Evolutionary conservation across 2,329 filamentous ascomycete genomes (phyloP), one percentile per base, ranked within the genome.

Genomic region (Colletotrichum simmondsii): DNA sequence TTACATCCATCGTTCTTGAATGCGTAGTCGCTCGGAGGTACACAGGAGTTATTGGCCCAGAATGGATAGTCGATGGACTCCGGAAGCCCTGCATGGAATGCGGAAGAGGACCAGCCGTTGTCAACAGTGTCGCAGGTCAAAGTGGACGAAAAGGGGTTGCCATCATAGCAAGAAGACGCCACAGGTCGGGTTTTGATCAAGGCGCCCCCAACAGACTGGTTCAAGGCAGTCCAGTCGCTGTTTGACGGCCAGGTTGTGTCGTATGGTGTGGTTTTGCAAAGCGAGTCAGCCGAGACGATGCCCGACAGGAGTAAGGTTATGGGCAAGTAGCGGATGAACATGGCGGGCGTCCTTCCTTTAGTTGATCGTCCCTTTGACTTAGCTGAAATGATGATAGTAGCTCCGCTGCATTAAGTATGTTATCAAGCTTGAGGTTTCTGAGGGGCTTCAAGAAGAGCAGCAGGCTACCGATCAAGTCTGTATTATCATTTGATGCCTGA

Each of bases 1-100:
- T 75, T 78, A 42, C 82, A 89, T 57, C 49, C 49, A 19, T 65
- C 14, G 24, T 32, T 22, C n/a, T 57, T 42, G 32, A 57, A 65
- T 8, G 30, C 63, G 16, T 56, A 56, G 32, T 56, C 63, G 24
- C 52, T 65, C 11, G 63, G 52, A 1, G 63, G 63, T 14, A 65
- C 63, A 22, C 63, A 65, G 1, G 63, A 56, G 24, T 28, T 57
- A 24, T 65, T 65, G 10, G 63, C 52, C 52, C 22, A 65, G 6
- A 35, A 65, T 1, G 63, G 52, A 22, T 57, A 65, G 52, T 65
- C 63, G 52, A 65, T 65, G 1, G 63, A 65, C n/a, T 65, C 63
- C 19, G 52, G 63, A 53, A 37, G 49, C 10, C 19, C 14, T 12
- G 63, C 30, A 42, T 65, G 63, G 10, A 57, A 42, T 35, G 24